phyloP scores from a whole-genome alignment of 1,284 basidiomycete genomes.

The Leccinum proliferum region DNA sequence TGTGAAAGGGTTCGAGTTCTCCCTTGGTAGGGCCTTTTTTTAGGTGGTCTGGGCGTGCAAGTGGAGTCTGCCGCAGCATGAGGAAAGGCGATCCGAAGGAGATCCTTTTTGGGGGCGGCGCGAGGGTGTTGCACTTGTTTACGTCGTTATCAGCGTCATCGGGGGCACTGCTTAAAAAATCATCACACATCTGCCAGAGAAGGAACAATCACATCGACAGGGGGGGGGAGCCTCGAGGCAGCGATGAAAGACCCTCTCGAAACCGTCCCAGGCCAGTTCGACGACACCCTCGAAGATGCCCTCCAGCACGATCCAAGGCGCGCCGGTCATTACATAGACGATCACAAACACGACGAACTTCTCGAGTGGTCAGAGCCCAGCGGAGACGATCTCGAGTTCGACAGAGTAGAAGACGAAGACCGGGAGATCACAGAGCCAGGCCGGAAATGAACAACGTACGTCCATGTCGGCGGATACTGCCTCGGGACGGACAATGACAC shows the following conservation, averaged over 20 bases:
- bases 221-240: neutral
- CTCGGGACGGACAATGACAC: slow-evolving; percentile 71
- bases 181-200: neutral
- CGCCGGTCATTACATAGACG: slow-evolving; percentile 46
- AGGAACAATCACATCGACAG: neutral
- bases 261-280: slow-evolving; percentile 45
- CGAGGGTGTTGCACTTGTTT: slow-evolving; percentile 23
- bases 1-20: neutral
- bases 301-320: slow-evolving; percentile 23
- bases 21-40: slow-evolving; percentile 11
- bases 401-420: slow-evolving; percentile 81
- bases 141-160: slow-evolving; percentile 5
- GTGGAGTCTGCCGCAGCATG: neutral
- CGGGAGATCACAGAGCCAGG: slow-evolving; percentile 76
- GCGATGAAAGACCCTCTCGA: slow-evolving; percentile 10
- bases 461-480: slow-evolving; percentile 77
- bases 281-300: slow-evolving; percentile 36
- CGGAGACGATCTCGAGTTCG: slow-evolving; percentile 46
- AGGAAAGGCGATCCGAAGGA: neutral
- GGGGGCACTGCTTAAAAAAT: neutral
- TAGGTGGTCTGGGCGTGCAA: slow-evolving; percentile 9
- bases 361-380: slow-evolving; percentile 35
- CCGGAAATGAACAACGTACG: slow-evolving; percentile 35
- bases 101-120: neutral
- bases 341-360: slow-evolving; percentile 25